Evolutionary conservation across 176 grass and related monocot genomes (phyloP).

Genomic region (Eleusine coracana): DNA sequence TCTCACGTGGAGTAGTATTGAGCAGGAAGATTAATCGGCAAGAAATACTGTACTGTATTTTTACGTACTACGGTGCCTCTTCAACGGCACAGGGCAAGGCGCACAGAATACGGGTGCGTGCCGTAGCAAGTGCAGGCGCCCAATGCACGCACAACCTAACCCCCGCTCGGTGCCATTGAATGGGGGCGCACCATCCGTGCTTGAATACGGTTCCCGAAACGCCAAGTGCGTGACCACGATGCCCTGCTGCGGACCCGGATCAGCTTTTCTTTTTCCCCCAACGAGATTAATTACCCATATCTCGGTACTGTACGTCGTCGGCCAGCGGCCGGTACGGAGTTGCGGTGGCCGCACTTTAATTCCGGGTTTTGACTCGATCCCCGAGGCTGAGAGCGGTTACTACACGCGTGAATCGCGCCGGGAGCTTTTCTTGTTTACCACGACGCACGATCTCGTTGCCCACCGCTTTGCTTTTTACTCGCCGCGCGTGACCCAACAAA

Average conservation of each 20-base stretch:
- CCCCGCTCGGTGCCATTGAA: constrained; percentile 26
- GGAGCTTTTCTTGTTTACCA: neutral
- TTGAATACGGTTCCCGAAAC: constrained; percentile 46
- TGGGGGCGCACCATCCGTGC: constrained; percentile 10
- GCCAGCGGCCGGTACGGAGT: no score
- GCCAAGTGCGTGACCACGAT: constrained; percentile 43
- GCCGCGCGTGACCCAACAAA: neutral
- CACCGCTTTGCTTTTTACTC: no score
- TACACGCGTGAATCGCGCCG: neutral
- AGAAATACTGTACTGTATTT: no score
- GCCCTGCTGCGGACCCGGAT: constrained; percentile 20
- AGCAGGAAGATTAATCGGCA: no score
- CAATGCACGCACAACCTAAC: neutral
- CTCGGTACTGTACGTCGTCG: no score
- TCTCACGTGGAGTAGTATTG: no score
- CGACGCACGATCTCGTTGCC: neutral
- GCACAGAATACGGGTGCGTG: no score
- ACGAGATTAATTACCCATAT: no score
- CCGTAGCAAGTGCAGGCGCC: neutral
- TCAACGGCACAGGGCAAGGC: no score
- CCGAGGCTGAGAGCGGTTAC: neutral
- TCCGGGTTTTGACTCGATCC: neutral
- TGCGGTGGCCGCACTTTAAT: neutral
- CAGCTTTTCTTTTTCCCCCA: neutral
- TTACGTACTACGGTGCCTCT: no score